Base-by-base conservation (phyloP, 176 grass and related monocot species). In the Lolium multiflorum region DNA sequence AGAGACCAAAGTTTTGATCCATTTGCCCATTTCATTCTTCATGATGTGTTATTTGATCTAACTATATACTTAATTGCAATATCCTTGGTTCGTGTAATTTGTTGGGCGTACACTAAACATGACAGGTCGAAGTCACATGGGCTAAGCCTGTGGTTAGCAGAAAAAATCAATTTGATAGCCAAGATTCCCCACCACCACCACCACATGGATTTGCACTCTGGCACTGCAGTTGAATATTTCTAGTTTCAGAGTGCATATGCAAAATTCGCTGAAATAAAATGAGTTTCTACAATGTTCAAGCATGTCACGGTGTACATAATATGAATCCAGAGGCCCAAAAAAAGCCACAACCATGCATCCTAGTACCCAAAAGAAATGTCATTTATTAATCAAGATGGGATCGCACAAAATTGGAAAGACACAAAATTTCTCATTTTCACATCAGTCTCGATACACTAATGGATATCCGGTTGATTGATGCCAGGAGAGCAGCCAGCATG, bases 1-100 rank as follows among this genome's bases (percentile, higher is more conserved):
- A 63, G 28, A 55, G 39, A 35, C 22, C 50, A 20, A 80, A 71
- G 22, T 65, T 84, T 83, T 39, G 24, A 47, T 58, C 80, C 13
- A 51, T 51, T 51, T 12, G 10, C 49, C 49, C 49, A 87, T 65
- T 24, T 28, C 17, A 43, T 81, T 9, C 46, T 47, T 47, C 46
- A 47, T 9, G 46, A 47, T 47, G 46, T 47, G 46, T 47, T 43
- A 43, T 43, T 43, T 47, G 46, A 47, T 47, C 9, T 47, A 47
- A 10, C 1, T 47, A 47, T 47, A 47, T 47, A 47, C 46, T 11
- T 11, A 11, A 1, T 10, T 47, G 46, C 46, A 43, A 70, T 13
- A 70, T 70, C 15, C 17, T 57, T 57, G 55, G 55, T 57, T 20
- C 15, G 55, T 57, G 17, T 17, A 57, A 20, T 17, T 20, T 57